Conservation (phyloP, 2,329 filamentous ascomycete genomes). For the Aspergillus spinulosporus region DNA sequence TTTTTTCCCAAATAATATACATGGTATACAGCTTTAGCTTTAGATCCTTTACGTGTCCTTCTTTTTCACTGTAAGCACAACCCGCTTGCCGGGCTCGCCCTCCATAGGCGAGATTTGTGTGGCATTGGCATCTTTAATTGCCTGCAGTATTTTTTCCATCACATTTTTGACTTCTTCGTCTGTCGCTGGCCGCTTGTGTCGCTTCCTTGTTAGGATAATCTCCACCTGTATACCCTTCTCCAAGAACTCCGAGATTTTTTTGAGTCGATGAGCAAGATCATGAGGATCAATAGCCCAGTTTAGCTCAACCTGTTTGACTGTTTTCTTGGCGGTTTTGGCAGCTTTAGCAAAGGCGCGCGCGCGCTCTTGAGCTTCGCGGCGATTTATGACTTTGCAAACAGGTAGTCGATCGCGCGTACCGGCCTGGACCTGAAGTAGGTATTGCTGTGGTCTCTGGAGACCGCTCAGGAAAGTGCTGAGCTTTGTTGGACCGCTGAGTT, state of each 20-base stretch:
- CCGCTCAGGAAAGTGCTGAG: slow-evolving; percentile 39
- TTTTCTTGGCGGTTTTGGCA: slow-evolving; percentile 44
- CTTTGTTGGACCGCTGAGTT: slow-evolving; percentile 31
- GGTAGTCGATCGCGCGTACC: slow-evolving; percentile 46
- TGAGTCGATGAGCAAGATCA: slow-evolving; percentile 72
- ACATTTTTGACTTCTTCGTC: slow-evolving; percentile 62
- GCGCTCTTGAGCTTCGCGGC: slow-evolving; percentile 51
- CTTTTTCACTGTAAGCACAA: slow-evolving; percentile 41
- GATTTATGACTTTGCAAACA: slow-evolving; percentile 70
- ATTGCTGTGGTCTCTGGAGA: slow-evolving; percentile 52
- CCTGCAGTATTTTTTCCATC: slow-evolving; percentile 52
- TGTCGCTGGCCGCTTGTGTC: slow-evolving; percentile 60
- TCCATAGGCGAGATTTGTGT: slow-evolving; percentile 45
- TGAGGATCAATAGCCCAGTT: slow-evolving; percentile 81
- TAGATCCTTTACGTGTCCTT: slow-evolving; percentile 18
- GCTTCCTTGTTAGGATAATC: slow-evolving; percentile 68
- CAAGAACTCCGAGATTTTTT: slow-evolving; percentile 68
- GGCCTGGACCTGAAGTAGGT: slow-evolving; percentile 53
- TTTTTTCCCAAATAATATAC: slow-evolving; percentile 16
- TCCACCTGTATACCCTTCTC: slow-evolving; percentile 74
- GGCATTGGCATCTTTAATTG: slow-evolving; percentile 45
- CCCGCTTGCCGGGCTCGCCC: slow-evolving; percentile 41
- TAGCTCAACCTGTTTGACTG: slow-evolving; percentile 76
- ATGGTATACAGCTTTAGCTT: neutral
- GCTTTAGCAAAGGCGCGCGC: slow-evolving; percentile 42